Evolutionary conservation across 163 green algal species (phyloP).

Genomic region (Chlamydomonas reinhardtii): DNA sequence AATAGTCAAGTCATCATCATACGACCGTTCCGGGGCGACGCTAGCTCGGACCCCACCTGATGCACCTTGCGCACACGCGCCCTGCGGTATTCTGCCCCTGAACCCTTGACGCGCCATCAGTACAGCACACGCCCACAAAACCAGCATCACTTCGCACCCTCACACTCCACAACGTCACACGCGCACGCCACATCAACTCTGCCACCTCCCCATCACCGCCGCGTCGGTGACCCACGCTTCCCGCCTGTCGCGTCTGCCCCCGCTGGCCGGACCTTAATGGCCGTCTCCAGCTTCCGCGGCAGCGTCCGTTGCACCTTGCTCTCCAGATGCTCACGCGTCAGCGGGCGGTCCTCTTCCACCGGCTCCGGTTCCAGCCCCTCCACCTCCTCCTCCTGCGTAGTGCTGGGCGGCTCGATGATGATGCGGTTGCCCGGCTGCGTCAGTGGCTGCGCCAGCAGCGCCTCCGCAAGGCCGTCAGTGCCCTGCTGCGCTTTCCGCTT

Average conservation of each 20-base stretch:
- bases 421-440: conserved; percentile 53
- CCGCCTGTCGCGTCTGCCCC: conserved; percentile 37
- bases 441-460: conserved; percentile 60
- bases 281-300: conserved; percentile 64
- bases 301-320: conserved; percentile 59
- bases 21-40: no score
- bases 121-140: no score
- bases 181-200: not conserved
- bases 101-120: no score
- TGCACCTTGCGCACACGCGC: no score
- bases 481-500: conserved; percentile 47
- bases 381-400: conserved; percentile 43
- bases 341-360: conserved; percentile 53
- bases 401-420: conserved; percentile 76
- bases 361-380: conserved; percentile 45
- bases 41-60: no score
- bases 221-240: conserved; percentile 32
- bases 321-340: conserved; percentile 64
- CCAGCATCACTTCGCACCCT: no score
- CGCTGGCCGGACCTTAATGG: conserved; percentile 61
- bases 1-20: no score
- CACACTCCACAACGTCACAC: not conserved
- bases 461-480: conserved; percentile 54
- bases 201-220: conserved; percentile 6
- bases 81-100: no score